Evolutionary conservation across 176 grass and related monocot genomes (phyloP).

Genomic region (Thinopyrum elongatum): DNA sequence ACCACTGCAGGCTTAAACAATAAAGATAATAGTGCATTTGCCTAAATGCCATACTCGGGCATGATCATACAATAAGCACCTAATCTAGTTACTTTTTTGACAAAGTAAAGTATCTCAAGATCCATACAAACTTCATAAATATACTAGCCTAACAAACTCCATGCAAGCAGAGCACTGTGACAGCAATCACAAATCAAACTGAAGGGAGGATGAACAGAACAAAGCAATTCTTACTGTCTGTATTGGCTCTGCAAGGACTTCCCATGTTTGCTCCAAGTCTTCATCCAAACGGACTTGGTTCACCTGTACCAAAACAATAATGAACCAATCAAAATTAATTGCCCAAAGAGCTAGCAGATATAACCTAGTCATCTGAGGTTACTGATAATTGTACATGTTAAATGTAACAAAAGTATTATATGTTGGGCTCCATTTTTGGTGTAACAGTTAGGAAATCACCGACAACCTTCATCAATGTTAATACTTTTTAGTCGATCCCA

Average conservation of each 20-base stretch:
- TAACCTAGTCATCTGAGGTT: constrained; percentile 6
- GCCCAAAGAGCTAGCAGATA: neutral
- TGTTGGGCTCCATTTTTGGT: neutral
- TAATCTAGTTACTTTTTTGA: neutral
- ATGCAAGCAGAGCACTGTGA: neutral
- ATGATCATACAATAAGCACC: neutral
- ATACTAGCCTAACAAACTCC: neutral
- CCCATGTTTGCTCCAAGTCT: constrained; percentile 92
- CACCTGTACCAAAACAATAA: constrained; percentile 49
- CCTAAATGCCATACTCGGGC: neutral
- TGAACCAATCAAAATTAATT: neutral
- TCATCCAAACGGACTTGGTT: constrained; percentile 60
- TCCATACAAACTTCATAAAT: neutral
- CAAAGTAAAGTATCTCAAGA: constrained; percentile 9
- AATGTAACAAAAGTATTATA: neutral
- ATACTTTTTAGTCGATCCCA: no score
- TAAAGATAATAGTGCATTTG: neutral
- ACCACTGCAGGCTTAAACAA: neutral
- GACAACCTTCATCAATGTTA: no score
- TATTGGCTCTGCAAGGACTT: constrained; percentile 90
- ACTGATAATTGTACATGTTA: neutral
- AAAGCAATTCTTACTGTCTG: constrained; percentile 65
- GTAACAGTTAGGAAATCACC: no score
- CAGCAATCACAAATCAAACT: constrained; percentile 9
- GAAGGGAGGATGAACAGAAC: neutral